Base-by-base conservation (phyloP, 768 basidiomycete species). In the Nevesoporus exiguus region DNA sequence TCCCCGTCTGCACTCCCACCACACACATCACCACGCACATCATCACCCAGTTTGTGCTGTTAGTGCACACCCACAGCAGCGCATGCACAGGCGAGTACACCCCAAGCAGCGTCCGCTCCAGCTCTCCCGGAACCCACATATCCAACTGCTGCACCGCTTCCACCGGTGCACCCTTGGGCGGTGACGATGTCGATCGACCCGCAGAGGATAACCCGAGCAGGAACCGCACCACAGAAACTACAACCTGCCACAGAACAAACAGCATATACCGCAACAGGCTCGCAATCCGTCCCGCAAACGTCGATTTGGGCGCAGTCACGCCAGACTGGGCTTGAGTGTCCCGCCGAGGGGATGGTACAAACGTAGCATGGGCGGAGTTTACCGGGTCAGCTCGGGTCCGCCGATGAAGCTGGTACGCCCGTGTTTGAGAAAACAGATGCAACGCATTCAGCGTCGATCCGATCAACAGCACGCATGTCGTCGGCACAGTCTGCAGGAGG, bases 71-170 rank as follows among this genome's bases (percentile, higher is more conserved):
- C 90, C 90, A 93, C 59, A 90, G 65, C 41, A 90, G 65, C 1
- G 80, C 76, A 60, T 93, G 90, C 14, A 79, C 82, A 37, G 91
- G 91, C 1, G 90, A 93, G 70, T 92, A 93, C 24, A 90, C 69
- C 39, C 80, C 77, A 56, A 93, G 85, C 29, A 93, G 72, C 58
- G 76, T 77, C 57, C 82, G 75, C 64, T 92, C 88, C 37, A 88
- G 71, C 58, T 85, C 82, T 19, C 82, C 84, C 3, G 92, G 90
- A 13, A 78, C 74, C 91, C 91, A 93, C 44, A 88, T 77, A 48
- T 88, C 83, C 47, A 93, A 71, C 65, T 89, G 84, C 64, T 90
- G 89, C n/a, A 92, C 80, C 42, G 77, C 76, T 27, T 78, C 71
- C 5, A 71, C 74, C 40, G 73, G 80, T 15, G 73, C 73, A 36